Percentiles rank a stretch among this genome's conserved stretches.
Evolutionary conservation across 768 basidiomycete species (phyloP).

Genomic region (Dioszegia hungarica): DNA sequence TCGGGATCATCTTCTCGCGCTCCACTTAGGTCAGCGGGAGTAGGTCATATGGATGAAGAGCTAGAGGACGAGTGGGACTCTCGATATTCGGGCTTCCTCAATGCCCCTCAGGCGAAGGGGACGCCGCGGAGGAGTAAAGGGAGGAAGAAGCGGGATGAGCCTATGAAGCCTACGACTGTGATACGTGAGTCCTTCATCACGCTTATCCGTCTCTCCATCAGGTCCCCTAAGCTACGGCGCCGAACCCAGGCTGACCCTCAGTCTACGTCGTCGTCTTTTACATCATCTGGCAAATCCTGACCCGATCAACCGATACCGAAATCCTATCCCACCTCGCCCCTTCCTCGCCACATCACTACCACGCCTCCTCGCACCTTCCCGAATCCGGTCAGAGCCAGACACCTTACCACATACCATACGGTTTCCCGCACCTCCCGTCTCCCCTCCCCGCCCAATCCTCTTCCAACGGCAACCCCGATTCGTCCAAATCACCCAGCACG

Average conservation of each 20-base stretch:
- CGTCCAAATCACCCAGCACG: neutral
- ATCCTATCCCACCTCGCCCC: conserved; percentile 26
- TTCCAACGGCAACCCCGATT: neutral
- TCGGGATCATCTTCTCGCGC: no score
- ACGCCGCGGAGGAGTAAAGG: neutral
- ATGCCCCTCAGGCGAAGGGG: neutral
- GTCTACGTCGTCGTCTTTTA: conserved; percentile 39
- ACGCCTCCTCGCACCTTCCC: conserved; percentile 7
- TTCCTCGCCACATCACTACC: conserved; percentile 12
- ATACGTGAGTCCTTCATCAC: conserved; percentile 17
- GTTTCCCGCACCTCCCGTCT: conserved; percentile 28
- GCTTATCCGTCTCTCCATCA: neutral
- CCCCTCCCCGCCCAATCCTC: conserved; percentile 7
- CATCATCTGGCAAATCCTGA: conserved; percentile 39
- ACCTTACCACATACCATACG: conserved; percentile 29
- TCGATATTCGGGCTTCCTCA: neutral
- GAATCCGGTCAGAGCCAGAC: conserved; percentile 5
- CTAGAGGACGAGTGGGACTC: neutral
- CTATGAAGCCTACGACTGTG: conserved; percentile 32
- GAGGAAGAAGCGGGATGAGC: conserved; percentile 34
- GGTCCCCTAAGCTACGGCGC: no score
- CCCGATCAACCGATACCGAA: conserved; percentile 35
- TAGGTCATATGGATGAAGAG: neutral
- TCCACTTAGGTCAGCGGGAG: no score
- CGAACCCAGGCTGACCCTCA: conserved; percentile 1